Evolutionary conservation across 768 basidiomycete genomes (phyloP), one percentile per base, ranked within the genome.

Genomic region (Russula abietina): DNA sequence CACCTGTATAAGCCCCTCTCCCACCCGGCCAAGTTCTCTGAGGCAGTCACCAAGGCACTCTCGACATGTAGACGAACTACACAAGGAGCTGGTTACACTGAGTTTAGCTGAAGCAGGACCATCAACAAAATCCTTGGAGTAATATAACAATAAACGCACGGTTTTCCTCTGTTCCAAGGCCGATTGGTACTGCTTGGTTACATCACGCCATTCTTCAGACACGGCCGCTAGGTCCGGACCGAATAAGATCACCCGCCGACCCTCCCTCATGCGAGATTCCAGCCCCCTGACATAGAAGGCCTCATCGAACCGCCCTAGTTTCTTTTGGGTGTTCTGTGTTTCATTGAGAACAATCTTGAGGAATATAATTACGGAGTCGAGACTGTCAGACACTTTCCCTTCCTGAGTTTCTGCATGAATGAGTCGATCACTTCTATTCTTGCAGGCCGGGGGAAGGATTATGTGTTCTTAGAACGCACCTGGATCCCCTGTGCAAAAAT

Each of bases 41-140:
- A n/a, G n/a, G n/a, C n/a, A n/a, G n/a, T n/a, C n/a, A n/a, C n/a
- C n/a, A n/a, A n/a, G n/a, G n/a, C n/a, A n/a, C n/a, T n/a, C n/a
- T n/a, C n/a, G n/a, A n/a, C n/a, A 88, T 55, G 89, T 95, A 53
- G 81, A 86, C 52, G 80, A 79, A 3, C 78, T 88, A 2, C 84
- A 89, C 46, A 79, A 86, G 12, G 85, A 84, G 51, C 75, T 92
- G 55, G 90, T 95, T 38, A 95, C 22, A 32, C 8, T 32, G 55
- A 38, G 49, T 46, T 46, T 59, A 55, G 62, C 58, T 60, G 48
- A 55, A 12, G 38, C 19, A 14, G 36, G 8, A 52, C 49, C 38
- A 41, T 32, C 2, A 64, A 64, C 28, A 53, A 26, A 53, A 30
- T n/a, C 28, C 8, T 32, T 22, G 28, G 1, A 26, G 53, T 33